Evolutionary conservation across 805 yeast species (phyloP), one percentile per base, ranked within the genome.

Genomic region (Wickerhamomyces hampshirensis): DNA sequence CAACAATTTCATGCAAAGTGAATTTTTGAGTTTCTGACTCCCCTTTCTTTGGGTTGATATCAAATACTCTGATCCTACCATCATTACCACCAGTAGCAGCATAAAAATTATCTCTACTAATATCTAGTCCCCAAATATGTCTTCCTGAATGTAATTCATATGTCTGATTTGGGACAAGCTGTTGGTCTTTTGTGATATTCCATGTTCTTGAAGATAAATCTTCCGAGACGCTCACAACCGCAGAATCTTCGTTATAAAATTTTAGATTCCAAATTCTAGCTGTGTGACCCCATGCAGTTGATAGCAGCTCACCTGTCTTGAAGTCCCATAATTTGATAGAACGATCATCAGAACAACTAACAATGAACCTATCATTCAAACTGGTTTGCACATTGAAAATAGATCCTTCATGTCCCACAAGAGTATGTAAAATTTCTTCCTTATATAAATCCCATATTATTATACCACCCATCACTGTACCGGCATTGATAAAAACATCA

Each of bases 251-350:
- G 5, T 62, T 61, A 39, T 65, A 72, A 53, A 86, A 85, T 33
- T 68, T 68, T 30, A 91, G 63, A 29, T 74, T 72, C 98, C 98
- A 93, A 28, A 93, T 89, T 54, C 98, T 73, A 0, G 98, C 91
- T 1, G 84, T 80, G 55, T 93, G 98, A 11, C 98, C 98, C 97
- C 97, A 93, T 0, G 96, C 97, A 18, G 79, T 74, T 1, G 91
- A 83, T 27, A 84, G 47, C 23, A 77, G 59, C 9, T 60, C 48
- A 1, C 94, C 91, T 2, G 73, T 53, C 6, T 51, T 50, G 42
- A 81, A 62, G 48, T 76, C 76, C 80, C 88, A 88, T 5, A 91
- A 55, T 39, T 79, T 81, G 37, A 93, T 77, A 0, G 96, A 84
- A 43, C 98, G 69, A 55, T 91, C 98, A 58, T 93, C 98, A 0